phyloP scores from a whole-genome alignment of 495 filamentous ascomycete genomes.

The Aspergillus hancockii region DNA sequence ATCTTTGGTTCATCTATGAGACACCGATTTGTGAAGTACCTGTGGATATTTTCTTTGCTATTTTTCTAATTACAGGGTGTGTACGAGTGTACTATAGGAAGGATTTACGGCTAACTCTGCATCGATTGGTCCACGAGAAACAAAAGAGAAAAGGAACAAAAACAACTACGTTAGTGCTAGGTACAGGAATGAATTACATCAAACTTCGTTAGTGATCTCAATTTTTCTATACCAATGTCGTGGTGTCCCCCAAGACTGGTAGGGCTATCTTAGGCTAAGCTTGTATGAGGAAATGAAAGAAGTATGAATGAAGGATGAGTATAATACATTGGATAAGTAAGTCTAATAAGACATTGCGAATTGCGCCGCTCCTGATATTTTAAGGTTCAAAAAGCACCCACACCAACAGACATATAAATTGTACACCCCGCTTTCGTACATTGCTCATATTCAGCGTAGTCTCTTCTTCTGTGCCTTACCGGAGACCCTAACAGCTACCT shows the following conservation, averaged over 20 bases:
- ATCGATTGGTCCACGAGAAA: background rate
- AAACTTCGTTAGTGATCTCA: background rate
- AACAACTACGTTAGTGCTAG: slow-evolving; percentile 2
- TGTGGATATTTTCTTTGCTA: slow-evolving; percentile 7
- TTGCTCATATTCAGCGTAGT: slow-evolving; percentile 17
- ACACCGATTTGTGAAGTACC: background rate
- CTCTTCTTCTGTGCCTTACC: slow-evolving; percentile 30
- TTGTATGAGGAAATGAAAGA: background rate
- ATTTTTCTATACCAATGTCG: background rate
- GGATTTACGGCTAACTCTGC: slow-evolving; percentile 8
- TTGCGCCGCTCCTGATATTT: slow-evolving; percentile 43
- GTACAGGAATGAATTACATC: background rate
- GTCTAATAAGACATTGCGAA: slow-evolving; percentile 33
- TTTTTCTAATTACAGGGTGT: slow-evolving; percentile 14
- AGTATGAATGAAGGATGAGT: slow-evolving; percentile 26
- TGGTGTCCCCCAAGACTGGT: background rate
- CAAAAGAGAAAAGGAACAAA: background rate
- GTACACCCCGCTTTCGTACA: slow-evolving; percentile 17
- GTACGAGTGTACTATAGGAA: slow-evolving; percentile 21
- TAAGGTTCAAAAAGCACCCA: slow-evolving; percentile 28
- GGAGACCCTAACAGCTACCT: slow-evolving; percentile 38
- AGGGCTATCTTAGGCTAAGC: background rate
- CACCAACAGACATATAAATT: slow-evolving; percentile 19
- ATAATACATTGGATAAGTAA: slow-evolving; percentile 44
- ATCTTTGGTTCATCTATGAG: background rate